Base-by-base conservation (phyloP, 352 stramenopile species). In the Globisporangium middletonii region DNA sequence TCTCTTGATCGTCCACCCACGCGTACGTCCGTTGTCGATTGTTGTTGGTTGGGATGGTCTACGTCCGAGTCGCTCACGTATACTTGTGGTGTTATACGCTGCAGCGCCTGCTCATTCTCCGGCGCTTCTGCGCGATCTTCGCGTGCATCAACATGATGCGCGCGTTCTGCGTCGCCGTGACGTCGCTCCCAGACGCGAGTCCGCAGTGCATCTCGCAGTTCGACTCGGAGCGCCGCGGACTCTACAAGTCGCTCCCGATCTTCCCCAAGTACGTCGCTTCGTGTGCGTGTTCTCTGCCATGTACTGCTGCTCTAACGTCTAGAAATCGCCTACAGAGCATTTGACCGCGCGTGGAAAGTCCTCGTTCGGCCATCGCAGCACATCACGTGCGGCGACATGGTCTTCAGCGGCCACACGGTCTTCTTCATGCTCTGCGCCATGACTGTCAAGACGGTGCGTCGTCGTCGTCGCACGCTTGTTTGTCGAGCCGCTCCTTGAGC, bases 351-450 rank as follows among this genome's bases (percentile, higher is more conserved):
- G 13, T 89, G 71, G 69, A 93, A 94, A 59, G 85, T 94, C 35
- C 75, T 94, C 58, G 79, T 89, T 33, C 69, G 79, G 33, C 85
- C 85, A 33, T 89, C 85, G 51, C 75, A 93, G 64, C 79, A 94
- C 67, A 94, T 94, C 60, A 94, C 85, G 13, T 94, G 85, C 60
- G 85, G 85, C 61, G 85, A 94, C 53, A 94, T 94, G 85, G 78
- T 94, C 67, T 94, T 94, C 68, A 94, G 85, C 63, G 85, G 85
- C 38, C 85, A 94, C 65, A 79, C 80, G 8, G 85, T 94, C 15
- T 94, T 93, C 65, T 69, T 94, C 33, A 79, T 92, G 68, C 76
- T 94, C 45, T 92, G 80, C 63, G 74, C 71, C 52, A 92, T 91
- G 77, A 78, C 89, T 28, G 79, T 89, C 52, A 78, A 75, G 62